Conservation (phyloP, 176 grass and related monocot species). For the Alloteropsis semialata region DNA sequence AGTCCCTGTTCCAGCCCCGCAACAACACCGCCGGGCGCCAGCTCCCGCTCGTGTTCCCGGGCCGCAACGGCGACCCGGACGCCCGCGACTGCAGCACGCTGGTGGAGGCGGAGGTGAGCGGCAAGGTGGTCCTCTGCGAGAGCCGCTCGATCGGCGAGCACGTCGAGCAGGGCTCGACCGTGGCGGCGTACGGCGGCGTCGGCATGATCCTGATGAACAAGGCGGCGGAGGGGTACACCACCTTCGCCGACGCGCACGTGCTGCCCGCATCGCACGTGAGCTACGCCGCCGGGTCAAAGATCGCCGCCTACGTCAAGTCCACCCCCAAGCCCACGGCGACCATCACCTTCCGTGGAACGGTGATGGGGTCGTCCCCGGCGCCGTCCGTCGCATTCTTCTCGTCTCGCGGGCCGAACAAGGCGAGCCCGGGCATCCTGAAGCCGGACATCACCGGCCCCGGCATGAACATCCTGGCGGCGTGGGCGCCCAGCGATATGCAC, state of each 20-base stretch:
- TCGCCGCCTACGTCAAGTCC: slow-evolving; percentile 41
- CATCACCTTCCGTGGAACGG: slow-evolving; percentile 54
- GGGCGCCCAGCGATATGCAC: slow-evolving; percentile 57
- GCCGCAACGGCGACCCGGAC: slow-evolving; percentile 23
- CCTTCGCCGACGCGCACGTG: slow-evolving; percentile 51
- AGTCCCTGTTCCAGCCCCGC: slow-evolving; percentile 57
- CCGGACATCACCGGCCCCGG: slow-evolving; percentile 69
- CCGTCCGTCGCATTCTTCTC: slow-evolving; percentile 67
- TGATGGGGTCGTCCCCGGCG: slow-evolving; percentile 46
- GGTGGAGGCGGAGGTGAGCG: slow-evolving; percentile 36
- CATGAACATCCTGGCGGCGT: slow-evolving; percentile 69
- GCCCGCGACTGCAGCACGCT: slow-evolving; percentile 42
- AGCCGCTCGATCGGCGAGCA: slow-evolving; percentile 23
- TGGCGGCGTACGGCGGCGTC: slow-evolving; percentile 41
- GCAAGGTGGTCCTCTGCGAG: slow-evolving; percentile 71
- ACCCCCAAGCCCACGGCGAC: slow-evolving; percentile 45
- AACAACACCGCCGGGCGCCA: slow-evolving; percentile 28
- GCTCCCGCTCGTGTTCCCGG: slow-evolving; percentile 54
- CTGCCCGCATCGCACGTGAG: slow-evolving; percentile 59
- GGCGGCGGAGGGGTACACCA: slow-evolving; percentile 50
- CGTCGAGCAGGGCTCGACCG: slow-evolving; percentile 44
- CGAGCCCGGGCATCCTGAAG: slow-evolving; percentile 58
- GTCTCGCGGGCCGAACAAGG: slow-evolving; percentile 52
- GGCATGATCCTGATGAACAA: slow-evolving; percentile 73
- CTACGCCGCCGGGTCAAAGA: slow-evolving; percentile 35